Base-by-base conservation (phyloP, 257 asterid genomes). In the Buddleja alternifolia region DNA sequence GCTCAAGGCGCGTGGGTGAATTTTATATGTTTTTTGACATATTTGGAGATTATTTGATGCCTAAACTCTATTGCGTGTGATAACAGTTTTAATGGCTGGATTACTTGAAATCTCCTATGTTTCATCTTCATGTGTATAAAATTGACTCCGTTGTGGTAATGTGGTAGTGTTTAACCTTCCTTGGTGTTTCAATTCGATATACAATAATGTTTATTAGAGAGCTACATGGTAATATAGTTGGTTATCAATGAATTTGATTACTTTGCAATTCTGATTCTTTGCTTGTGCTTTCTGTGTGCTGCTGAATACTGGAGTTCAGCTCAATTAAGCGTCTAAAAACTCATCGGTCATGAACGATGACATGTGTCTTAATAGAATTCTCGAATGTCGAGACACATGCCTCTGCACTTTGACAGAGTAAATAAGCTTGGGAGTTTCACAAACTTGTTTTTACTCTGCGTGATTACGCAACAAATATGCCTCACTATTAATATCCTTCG, bases 1-100 rank as follows among this genome's bases (percentile, higher is more conserved):
- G 80, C 94, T 93, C 52, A 90, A 93, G 87, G 89, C 92, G 1
- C 99, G 96, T 72, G 96, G 97, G 14, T 93, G 81, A 87, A 77
- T 39, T 44, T 37, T 47, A 59, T 47, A 15, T 29, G 14, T n/a
- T n/a, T n/a, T n/a, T n/a, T n/a, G n/a, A n/a, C n/a, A n/a, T 50
- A 47, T 62, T 62, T 36, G 65, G n/a, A 24, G 40, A 61, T 59
- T 58, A 46, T 61, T 57, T 36, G 73, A 32, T 23, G 52, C 63
- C 79, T 9, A 1, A 9, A 29, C 47, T 36, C 29, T 60, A 15
- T 14, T 56, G 44, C 47, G 67, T 58, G 29, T 45, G 29, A 8
- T 51, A 19, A 16, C 8, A 40, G n/a, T n/a, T n/a, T 37, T 17
- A 40, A 55, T 62, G 20, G 19, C 39, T 62, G 75, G 32, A 52